Evolutionary conservation across 495 filamentous ascomycete genomes (phyloP).

Genomic region (Neurospora sp.): DNA sequence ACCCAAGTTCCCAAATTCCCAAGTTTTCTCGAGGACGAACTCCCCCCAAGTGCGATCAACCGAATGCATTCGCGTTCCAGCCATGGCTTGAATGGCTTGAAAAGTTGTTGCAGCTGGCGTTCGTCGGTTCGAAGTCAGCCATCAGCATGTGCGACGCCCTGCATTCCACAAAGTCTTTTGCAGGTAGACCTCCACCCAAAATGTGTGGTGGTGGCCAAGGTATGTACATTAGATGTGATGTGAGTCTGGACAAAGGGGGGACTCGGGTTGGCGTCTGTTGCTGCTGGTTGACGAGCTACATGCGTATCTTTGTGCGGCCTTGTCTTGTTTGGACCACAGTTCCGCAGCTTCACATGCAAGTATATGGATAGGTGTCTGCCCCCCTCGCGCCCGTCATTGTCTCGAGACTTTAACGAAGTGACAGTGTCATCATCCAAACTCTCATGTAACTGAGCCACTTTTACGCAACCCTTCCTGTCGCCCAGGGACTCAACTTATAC

Average conservation of each 20-base stretch:
- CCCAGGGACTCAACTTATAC: not conserved
- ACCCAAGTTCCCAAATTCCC: not conserved
- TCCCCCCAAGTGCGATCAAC: not conserved
- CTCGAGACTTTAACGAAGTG: not conserved
- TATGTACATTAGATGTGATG: not conserved
- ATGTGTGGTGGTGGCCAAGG: not conserved
- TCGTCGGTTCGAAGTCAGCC: not conserved
- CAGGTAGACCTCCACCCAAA: not conserved
- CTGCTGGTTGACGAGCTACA: not conserved
- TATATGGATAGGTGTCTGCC: not conserved
- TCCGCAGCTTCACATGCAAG: not conserved
- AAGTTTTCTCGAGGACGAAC: not conserved
- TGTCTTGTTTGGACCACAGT: not conserved
- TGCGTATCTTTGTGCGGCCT: not conserved
- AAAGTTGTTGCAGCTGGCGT: not conserved
- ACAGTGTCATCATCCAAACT: not conserved
- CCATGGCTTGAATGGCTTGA: not conserved
- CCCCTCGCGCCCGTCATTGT: not conserved
- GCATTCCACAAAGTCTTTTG: not conserved
- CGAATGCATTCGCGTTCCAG: not conserved
- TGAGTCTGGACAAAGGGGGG: not conserved
- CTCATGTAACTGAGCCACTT: not conserved
- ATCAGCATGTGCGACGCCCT: not conserved
- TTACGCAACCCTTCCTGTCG: not conserved
- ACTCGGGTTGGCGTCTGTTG: not conserved